Conservation (phyloP, 1,139 yeast species). For the Blastobotrys indianensis region DNA sequence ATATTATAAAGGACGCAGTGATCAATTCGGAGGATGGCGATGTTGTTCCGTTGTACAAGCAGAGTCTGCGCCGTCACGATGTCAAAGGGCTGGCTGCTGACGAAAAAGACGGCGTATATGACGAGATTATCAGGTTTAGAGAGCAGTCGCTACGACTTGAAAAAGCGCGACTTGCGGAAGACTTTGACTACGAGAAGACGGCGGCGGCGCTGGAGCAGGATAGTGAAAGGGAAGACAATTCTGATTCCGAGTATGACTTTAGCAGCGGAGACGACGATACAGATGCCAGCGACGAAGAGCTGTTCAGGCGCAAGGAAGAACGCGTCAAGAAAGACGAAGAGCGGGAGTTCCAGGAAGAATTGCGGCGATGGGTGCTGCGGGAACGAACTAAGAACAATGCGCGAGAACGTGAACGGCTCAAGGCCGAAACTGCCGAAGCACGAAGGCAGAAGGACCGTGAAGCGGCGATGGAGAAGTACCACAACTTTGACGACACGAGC, state of each 20-base stretch:
- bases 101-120: conserved; percentile 26
- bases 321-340: conserved; percentile 17
- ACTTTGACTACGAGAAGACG: conserved; percentile 20
- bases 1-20: not conserved
- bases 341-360: conserved; percentile 20
- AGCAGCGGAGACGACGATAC: conserved; percentile 14
- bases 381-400: conserved; percentile 24
- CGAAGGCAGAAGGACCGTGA: conserved; percentile 18
- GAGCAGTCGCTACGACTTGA: conserved; percentile 28
- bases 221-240: conserved; percentile 4
- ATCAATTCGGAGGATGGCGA: conserved; percentile 4
- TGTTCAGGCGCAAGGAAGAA: conserved; percentile 3
- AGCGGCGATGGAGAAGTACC: conserved; percentile 19
- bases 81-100: conserved; percentile 22
- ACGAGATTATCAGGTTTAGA: conserved; percentile 32
- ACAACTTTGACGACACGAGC: conserved; percentile 25
- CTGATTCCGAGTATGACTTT: conserved; percentile 4
- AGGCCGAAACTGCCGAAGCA: conserved; percentile 19
- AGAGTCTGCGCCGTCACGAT: conserved; percentile 8
- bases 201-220: not conserved
- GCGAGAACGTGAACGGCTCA: conserved; percentile 20
- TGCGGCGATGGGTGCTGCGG: conserved; percentile 25
- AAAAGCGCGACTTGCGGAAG: conserved; percentile 21
- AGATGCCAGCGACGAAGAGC: conserved; percentile 13
- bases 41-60: conserved; percentile 12